A percentile compares a stretch with the other conserved stretches of the same genome.
phyloP scores from a whole-genome alignment of 2,329 filamentous ascomycete genomes.

The Fusarium sterilihyphosum region DNA sequence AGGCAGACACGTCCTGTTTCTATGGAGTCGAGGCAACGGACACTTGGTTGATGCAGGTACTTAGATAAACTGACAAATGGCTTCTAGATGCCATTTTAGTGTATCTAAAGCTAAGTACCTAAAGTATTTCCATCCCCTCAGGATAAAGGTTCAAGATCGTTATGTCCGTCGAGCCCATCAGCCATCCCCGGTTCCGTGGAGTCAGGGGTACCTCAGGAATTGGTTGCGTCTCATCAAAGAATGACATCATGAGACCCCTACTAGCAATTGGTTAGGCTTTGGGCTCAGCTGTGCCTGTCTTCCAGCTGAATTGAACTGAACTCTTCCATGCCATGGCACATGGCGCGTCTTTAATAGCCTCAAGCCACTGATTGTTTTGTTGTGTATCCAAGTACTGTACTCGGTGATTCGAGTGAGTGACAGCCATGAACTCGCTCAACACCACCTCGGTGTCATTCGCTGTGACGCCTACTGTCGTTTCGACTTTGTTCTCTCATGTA shows the following conservation, averaged over 20 bases:
- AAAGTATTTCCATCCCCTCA: background rate
- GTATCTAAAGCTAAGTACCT: background rate
- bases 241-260: slow-evolving; percentile 44
- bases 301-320: background rate
- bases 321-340: slow-evolving; percentile 16
- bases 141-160: background rate
- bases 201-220: slow-evolving; percentile 29
- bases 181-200: slow-evolving; percentile 13
- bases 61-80: background rate
- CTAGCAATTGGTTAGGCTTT: slow-evolving; percentile 16
- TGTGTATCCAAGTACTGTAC: background rate
- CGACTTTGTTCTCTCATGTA: slow-evolving; percentile 89
- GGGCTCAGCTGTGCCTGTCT: slow-evolving; percentile 22
- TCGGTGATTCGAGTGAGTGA: background rate
- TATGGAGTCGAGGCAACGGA: background rate
- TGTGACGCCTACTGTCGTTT: slow-evolving; percentile 86
- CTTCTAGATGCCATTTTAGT: background rate
- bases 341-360: slow-evolving; percentile 16
- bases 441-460: slow-evolving; percentile 84
- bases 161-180: background rate
- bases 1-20: background rate
- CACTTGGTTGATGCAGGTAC: background rate
- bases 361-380: slow-evolving; percentile 7
- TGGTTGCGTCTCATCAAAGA: slow-evolving; percentile 8
- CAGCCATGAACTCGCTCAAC: slow-evolving; percentile 68